Conservation (phyloP, 371 early-diverging fungal genomes). For the Lichtheimia hyalospora region DNA sequence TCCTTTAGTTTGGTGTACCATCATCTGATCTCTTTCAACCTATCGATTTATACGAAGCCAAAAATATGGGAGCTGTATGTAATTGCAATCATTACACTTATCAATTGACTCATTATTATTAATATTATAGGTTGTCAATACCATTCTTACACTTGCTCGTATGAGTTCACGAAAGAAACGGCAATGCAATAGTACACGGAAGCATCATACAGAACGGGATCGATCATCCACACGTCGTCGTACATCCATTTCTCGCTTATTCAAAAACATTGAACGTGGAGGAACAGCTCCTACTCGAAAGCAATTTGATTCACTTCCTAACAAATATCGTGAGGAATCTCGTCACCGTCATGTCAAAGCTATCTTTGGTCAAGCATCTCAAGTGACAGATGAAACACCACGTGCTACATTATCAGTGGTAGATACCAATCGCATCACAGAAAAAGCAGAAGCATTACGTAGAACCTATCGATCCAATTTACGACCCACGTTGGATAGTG, state of each 20-base stretch:
- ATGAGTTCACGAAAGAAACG: not conserved
- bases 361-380: conserved; percentile 13
- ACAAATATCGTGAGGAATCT: not conserved
- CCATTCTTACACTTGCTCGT: conserved; percentile 20
- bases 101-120: not conserved
- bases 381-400: not conserved
- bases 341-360: conserved; percentile 13
- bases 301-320: not conserved
- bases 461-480: conserved; percentile 12
- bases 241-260: conserved; percentile 5
- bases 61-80: conserved; percentile 75
- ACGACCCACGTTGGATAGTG: conserved; percentile 21
- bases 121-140: conserved; percentile 20
- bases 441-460: conserved; percentile 14
- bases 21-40: conserved; percentile 86
- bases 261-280: not conserved
- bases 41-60: conserved; percentile 86
- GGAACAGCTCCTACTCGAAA: not conserved
- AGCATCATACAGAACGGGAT: not conserved
- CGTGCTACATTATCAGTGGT: not conserved
- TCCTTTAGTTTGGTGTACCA: conserved; percentile 61
- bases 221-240: not conserved
- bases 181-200: not conserved
- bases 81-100: not conserved
- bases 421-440: conserved; percentile 7